phyloP scores from a whole-genome alignment of 345 rosid genomes.

The Psidium guajava region DNA sequence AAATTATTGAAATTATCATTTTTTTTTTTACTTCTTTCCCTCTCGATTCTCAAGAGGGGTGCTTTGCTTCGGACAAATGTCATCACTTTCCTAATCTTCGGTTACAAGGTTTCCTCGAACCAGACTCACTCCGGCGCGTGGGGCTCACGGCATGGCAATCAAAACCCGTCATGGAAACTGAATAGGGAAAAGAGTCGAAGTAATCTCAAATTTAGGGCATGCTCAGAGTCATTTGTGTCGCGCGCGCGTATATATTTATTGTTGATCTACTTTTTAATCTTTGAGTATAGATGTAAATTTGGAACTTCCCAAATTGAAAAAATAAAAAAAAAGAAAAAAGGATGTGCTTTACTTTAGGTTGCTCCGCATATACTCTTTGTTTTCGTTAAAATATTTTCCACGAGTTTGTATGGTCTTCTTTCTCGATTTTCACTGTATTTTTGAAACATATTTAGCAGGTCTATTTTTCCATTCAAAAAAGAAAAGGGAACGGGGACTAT shows the following conservation, averaged over 20 bases:
- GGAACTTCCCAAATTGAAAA: not conserved
- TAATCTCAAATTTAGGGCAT: not conserved
- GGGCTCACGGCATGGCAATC: not conserved
- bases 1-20: not conserved
- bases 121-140: not conserved
- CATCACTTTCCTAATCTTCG: not conserved
- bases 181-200: not conserved
- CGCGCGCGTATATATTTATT: not conserved
- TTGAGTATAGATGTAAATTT: not conserved
- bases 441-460: accelerated
- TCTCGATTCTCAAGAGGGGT: not conserved
- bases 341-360: not conserved
- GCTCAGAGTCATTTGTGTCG: not conserved
- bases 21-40: not conserved
- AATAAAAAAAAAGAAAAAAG: not conserved
- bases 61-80: not conserved
- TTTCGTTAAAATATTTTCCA: not conserved
- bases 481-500: no score
- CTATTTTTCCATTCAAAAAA: no score
- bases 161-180: not conserved
- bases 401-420: accelerated
- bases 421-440: accelerated
- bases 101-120: not conserved
- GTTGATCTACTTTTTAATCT: not conserved
- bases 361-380: not conserved